Evolutionary conservation across 2,329 filamentous ascomycete species (phyloP).

Genomic region (Apiospora phragmitis): DNA sequence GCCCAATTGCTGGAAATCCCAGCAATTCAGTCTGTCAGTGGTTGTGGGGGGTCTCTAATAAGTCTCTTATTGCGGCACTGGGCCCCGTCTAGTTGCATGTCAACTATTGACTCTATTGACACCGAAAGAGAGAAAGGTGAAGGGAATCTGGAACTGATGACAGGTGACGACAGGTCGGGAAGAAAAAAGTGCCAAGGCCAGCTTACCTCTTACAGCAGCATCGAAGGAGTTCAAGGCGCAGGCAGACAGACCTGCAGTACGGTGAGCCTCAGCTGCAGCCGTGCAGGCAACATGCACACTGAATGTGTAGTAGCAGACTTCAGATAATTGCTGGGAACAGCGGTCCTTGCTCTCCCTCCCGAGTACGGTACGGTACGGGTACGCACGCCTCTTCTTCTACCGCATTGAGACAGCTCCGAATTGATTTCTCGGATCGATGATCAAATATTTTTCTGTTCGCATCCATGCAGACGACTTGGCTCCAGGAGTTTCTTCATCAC

Average conservation of each 20-base stretch:
- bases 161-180: neutral
- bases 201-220: no score
- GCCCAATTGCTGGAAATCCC: neutral
- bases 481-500: neutral
- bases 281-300: neutral
- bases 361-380: neutral
- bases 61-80: neutral
- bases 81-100: neutral
- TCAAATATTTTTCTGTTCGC: neutral
- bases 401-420: neutral
- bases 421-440: neutral
- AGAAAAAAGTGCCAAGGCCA: neutral
- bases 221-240: neutral
- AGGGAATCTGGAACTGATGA: neutral
- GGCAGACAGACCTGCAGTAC: neutral
- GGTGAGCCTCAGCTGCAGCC: neutral
- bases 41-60: constrained; percentile 19
- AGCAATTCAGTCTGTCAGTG: neutral
- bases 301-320: neutral
- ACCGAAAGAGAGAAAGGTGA: neutral
- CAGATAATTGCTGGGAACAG: neutral
- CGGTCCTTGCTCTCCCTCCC: neutral
- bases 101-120: neutral
- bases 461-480: neutral
- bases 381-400: no score